Base-by-base conservation (phyloP, 2,329 filamentous ascomycete species). In the Stemphylium beticola region DNA sequence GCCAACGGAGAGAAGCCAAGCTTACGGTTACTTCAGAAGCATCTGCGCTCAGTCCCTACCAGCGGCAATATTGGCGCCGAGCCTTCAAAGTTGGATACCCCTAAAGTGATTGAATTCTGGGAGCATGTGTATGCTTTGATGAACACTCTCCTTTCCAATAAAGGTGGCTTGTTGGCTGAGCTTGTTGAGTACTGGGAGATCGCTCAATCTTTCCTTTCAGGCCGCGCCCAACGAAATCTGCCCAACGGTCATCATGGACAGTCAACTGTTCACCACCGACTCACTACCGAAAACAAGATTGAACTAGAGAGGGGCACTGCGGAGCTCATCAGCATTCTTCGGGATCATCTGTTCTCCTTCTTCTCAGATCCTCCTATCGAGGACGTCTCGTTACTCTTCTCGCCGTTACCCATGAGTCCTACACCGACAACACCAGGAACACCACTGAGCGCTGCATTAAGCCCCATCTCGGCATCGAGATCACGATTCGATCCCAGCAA, bases 181-280 rank as follows among this genome's bases (percentile, higher is more conserved):
- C 85, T 98, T 1, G 78, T 96, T 15, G 92, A 96, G 60, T 98
- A 96, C 74, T 97, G 93, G 92, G 91, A 96, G 62, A 95, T 88
- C 12, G 88, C 93, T 0, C 88, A 96, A 67, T 90, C 90, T 0
- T 99, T 99, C 72, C 89, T 98, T 54, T 87, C 92, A 40, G 93
- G 93, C 15, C 91, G 85, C 60, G 89, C 90, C 22, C 93, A 98
- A 72, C 87, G 85, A 60, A 85, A 85, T 12, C 79, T 99, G 49
- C 93, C 95, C 0, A 81, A 84, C 36, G 93, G 92, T 8, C 90
- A 92, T 67, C 90, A 93, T 57, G 90, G 89, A 18, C 88, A 92
- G 68, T 96, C 92, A 50, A 84, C 85, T 43, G 82, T 86, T 32
- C 92, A 98, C 68, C 93, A 98, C 73, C 85, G 87, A 31, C 81